Evolutionary conservation across 352 stramenopile species (phyloP).

Genomic region (Albugo candida): DNA sequence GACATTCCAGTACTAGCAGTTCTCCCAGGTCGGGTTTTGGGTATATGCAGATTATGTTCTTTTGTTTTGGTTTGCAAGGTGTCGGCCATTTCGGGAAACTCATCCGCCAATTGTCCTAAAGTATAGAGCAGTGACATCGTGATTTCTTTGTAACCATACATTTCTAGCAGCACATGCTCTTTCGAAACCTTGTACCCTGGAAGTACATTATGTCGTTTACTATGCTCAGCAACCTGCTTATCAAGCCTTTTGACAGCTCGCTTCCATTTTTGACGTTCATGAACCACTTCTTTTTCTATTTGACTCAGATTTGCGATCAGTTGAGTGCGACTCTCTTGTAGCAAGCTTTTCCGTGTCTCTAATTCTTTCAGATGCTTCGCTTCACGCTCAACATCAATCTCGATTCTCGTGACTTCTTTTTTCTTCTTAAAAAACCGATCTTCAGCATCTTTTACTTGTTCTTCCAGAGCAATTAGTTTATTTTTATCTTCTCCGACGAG

Average conservation of each 20-base stretch:
- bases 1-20: conserved; percentile 8
- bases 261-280: conserved; percentile 36
- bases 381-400: conserved; percentile 69
- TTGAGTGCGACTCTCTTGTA: conserved; percentile 34
- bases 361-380: conserved; percentile 40
- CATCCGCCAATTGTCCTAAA: conserved; percentile 80
- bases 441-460: conserved; percentile 69
- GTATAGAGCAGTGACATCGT: conserved; percentile 79
- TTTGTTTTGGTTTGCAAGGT: conserved; percentile 44
- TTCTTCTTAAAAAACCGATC: conserved; percentile 85
- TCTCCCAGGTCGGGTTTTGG: conserved; percentile 40
- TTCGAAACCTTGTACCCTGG: conserved; percentile 9
- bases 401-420: conserved; percentile 83
- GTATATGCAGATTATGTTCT: conserved; percentile 60
- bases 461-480: conserved; percentile 72
- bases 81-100: conserved; percentile 88
- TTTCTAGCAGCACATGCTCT: conserved; percentile 72
- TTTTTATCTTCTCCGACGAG: conserved; percentile 65
- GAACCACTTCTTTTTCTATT: conserved; percentile 48
- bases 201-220: conserved; percentile 2
- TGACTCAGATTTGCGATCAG: conserved; percentile 35
- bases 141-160: conserved; percentile 60
- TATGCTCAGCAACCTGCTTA: conserved; percentile 20
- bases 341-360: conserved; percentile 43
- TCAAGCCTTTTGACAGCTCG: conserved; percentile 61